phyloP scores from a whole-genome alignment of 768 basidiomycete species.

The Russula lepida region DNA sequence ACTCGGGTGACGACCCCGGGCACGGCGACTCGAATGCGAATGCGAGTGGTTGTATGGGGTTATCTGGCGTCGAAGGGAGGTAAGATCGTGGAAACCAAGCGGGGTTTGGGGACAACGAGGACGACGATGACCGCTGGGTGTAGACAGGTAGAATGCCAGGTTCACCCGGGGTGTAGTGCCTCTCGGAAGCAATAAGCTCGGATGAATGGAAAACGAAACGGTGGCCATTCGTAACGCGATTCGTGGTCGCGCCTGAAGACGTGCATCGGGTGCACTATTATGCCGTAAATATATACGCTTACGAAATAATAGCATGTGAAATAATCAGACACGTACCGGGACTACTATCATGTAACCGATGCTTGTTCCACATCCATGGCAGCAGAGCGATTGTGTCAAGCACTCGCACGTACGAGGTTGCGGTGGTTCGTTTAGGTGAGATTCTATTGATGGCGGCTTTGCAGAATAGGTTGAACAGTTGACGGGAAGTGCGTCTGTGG shows the following conservation, averaged over 20 bases:
- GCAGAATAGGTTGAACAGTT: slow-evolving; percentile 65
- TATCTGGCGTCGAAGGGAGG: slow-evolving; percentile 25
- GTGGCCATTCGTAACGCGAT: slow-evolving; percentile 74
- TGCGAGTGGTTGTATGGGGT: slow-evolving; percentile 11
- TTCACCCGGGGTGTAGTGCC: slow-evolving; percentile 55
- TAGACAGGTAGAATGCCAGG: slow-evolving; percentile 33
- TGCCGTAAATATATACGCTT: slow-evolving; percentile 15
- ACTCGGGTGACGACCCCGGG: slow-evolving; percentile 25
- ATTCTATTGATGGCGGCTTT: slow-evolving; percentile 25
- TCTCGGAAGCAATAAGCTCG: slow-evolving; percentile 54
- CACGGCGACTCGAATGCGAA: slow-evolving; percentile 18
- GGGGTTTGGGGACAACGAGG: slow-evolving; percentile 13
- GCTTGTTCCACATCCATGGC: slow-evolving; percentile 65
- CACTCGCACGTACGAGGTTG: slow-evolving; percentile 68
- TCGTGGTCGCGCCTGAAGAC: slow-evolving; percentile 54
- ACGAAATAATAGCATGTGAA: background rate
- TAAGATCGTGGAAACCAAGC: slow-evolving; percentile 4
- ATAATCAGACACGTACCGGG: slow-evolving; percentile 38
- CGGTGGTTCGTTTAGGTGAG: slow-evolving; percentile 22
- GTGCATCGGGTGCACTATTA: slow-evolving; percentile 62
- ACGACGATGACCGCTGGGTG: slow-evolving; percentile 15
- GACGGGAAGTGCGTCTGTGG: slow-evolving; percentile 69
- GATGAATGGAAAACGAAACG: slow-evolving; percentile 80
- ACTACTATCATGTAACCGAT: slow-evolving; percentile 79
- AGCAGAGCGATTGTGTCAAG: slow-evolving; percentile 72